Evolutionary conservation across 805 yeast species (phyloP), one percentile per base, ranked within the genome.

Genomic region (Diddensiella santjacobensis): DNA sequence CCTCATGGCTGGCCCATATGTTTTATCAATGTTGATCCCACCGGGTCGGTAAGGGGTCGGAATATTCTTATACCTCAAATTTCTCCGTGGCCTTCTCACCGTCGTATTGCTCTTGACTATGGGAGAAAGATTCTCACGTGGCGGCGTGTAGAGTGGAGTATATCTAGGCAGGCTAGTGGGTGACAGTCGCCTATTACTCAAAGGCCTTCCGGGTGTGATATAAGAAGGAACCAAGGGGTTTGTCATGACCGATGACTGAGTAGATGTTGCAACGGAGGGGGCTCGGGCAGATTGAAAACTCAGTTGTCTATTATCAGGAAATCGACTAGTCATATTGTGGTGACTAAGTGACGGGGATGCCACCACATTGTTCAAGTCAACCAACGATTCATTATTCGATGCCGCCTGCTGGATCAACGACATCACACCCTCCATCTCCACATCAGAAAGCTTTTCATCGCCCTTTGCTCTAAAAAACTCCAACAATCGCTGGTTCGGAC

Each of bases 401-500:
- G 40, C 41, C 3, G 52, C 52, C 40, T 56, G 56, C 15, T 48
- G 36, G 22, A 57, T 49, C 24, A 57, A 43, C 4, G 58, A 47
- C 45, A 56, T 17, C 1, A 3, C 91, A n/a, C 95, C 95, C 64
- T 84, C 91, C 58, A 81, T 75, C 62, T 87, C 96, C 38, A 86
- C 71, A 20, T 82, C 87, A 11, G 81, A 72, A 52, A 87, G 70
- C 3, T 91, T 88, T n/a, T 67, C 67, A 48, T 80, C 77, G n/a
- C 95, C 95, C 62, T 85, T 87, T 39, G 68, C 70, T n/a, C 72
- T 72, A 64, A 87, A 87, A 61, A 87, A 87, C 23, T 74, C 78
- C 10, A 88, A 83, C 42, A 87, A 66, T 26, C 77, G 74, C 24
- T 77, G 79, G 66, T 83, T 84, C 3, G 83, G 81, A 22, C 47